A percentile compares a stretch with the other conserved stretches of the same genome.
Conservation (phyloP, 257 asterid genomes). For the Cruciata laevipes region DNA sequence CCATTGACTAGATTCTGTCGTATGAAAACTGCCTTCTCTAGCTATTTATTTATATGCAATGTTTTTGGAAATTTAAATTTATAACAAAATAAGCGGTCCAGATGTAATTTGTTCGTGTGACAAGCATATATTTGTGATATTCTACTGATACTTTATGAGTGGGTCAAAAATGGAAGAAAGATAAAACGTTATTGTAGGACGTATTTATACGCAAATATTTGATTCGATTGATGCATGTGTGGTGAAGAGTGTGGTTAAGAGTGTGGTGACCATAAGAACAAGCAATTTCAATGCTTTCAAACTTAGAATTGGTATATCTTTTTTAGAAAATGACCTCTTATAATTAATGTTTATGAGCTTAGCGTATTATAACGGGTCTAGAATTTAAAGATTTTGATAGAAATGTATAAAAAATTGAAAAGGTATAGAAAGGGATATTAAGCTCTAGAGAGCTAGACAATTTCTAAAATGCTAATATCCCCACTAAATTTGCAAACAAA, state of each 20-base stretch:
- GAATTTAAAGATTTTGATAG: no score
- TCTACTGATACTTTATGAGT: no score
- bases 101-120: neutral
- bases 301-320: neutral
- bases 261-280: conserved; percentile 9
- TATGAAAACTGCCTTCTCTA: conserved; percentile 12
- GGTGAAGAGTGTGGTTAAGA: neutral
- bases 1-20: neutral
- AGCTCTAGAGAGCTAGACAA: no score
- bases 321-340: neutral
- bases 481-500: no score
- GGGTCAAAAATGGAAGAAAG: neutral
- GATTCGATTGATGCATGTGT: neutral
- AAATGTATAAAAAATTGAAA: no score
- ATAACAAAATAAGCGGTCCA: neutral
- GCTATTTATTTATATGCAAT: neutral
- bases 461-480: no score
- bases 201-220: neutral
- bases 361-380: no score
- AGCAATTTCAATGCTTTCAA: neutral
- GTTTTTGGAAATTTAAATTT: neutral
- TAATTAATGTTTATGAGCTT: no score
- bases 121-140: neutral
- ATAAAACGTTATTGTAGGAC: neutral
- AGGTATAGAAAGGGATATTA: no score